Conservation (phyloP, 352 stramenopile species). For the Pythium phragmitis region DNA sequence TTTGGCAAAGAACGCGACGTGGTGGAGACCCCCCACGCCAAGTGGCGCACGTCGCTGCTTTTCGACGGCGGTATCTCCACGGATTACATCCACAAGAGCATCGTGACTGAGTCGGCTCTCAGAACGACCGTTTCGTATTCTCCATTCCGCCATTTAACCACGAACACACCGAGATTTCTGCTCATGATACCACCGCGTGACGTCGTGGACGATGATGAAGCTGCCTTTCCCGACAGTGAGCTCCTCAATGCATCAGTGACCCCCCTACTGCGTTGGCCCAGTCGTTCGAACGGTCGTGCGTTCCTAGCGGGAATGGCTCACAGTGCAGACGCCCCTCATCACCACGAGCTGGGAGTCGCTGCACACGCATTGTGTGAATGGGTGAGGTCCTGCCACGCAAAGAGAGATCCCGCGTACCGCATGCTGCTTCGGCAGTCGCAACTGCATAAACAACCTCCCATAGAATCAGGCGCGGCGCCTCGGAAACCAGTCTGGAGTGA, state of each 20-base stretch:
- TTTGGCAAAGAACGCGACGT: not conserved
- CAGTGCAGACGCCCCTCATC: not conserved
- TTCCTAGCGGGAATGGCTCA: conserved; percentile 9
- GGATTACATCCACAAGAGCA: conserved; percentile 7
- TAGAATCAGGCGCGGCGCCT: not conserved
- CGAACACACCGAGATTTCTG: not conserved
- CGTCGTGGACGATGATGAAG: not conserved
- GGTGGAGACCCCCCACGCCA: not conserved
- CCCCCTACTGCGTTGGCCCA: not conserved
- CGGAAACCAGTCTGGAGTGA: conserved; percentile 2
- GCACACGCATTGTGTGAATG: conserved; percentile 43
- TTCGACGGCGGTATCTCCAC: conserved; percentile 20
- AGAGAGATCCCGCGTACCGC: conserved; percentile 57
- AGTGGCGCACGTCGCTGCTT: conserved; percentile 12
- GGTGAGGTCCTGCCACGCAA: conserved; percentile 48
- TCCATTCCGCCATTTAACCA: not conserved
- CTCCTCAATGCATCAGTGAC: not conserved
- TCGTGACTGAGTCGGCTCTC: not conserved
- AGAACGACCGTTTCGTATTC: not conserved
- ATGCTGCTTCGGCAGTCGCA: conserved; percentile 58
- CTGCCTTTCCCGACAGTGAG: not conserved
- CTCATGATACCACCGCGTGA: conserved; percentile 9
- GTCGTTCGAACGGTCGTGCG: not conserved
- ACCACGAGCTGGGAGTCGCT: not conserved
- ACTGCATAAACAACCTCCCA: conserved; percentile 8